Evolutionary conservation across 179 eudicot species (phyloP), one percentile per base, ranked within the genome.

Genomic region (Camellia oleifera): DNA sequence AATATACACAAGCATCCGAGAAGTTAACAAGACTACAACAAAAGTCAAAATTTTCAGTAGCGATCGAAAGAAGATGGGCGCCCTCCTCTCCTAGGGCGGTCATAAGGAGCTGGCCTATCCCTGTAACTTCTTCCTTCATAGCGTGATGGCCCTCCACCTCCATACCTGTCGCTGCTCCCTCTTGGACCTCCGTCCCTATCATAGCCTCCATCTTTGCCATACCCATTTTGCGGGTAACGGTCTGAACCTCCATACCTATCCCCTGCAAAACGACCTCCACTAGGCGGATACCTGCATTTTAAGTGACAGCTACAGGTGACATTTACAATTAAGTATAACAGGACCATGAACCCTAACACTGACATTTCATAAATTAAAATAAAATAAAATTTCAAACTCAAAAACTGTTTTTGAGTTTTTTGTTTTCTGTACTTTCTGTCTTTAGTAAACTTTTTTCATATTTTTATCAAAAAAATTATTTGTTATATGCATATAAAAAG

Each of bases 61-160:
- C 85, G 92, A 70, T 91, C 91, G 48, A 80, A 85, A 32, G 91
- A 84, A 77, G 91, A 82, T 20, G 91, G 88, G 23, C 88, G 82
- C 7, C 86, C 90, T 78, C 92, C 90, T 66, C 94, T 84, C 75
- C 85, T 75, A 54, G 92, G 92, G 74, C 91, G 89, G 66, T 90
- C 93, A 80, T 91, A 91, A 2, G 93, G 95, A 15, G 80, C 91
- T 14, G 93, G 79, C 80, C 91, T 82, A 9, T 86, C 92, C 79
- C 88, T 84, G 75, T 70, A 85, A 79, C 73, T 79, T 88, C 82
- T 86, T 73, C 88, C 88, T 68, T 83, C 91, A 46, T 83, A 84
- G n/a, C 89, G 88, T 26, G 84, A 78, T 58, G 85, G 80, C 26
- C 83, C 87, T 64, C 84, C 81, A 42, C 76, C 87, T 56, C 81